Evolutionary conservation across 2,329 filamentous ascomycete genomes (phyloP), one percentile per base, ranked within the genome.

Genomic region (Colletotrichum sp.): DNA sequence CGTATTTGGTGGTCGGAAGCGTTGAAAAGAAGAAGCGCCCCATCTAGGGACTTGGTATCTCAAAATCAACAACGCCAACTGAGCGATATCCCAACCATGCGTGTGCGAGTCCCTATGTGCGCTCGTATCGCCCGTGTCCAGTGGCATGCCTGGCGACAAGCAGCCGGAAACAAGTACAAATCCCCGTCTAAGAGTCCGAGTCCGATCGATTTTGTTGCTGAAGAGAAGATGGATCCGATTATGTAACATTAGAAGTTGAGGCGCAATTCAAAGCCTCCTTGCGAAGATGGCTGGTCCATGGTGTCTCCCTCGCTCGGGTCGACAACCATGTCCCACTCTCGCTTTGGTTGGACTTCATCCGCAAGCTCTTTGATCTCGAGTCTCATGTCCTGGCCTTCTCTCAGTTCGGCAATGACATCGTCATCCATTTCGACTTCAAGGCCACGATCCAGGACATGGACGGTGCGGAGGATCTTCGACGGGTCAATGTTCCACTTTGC

Each of bases 371-470:
- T 82, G 57, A 95, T 88, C 79, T 97, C 93, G 73, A 95, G 89
- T 75, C 93, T 91, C 94, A 99, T 97, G 81, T 98, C 96, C 84
- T 99, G 95, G 36, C 96, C 96, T 85, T 99, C 97, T 3, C 92
- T 91, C 68, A 99, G 88, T 83, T 96, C 94, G 60, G 91, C 91
- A 36, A 99, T 92, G 64, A 98, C 93, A 77, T 98, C 96, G 81
- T 99, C 96, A 81, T 99, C 97, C 80, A 99, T 90, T 81, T 98
- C 92, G 71, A 99, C 92, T 80, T 96, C 92, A 2, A 98, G 86
- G 0, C 95, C 95, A 78, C 93, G 92, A 16, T 92, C 89, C 57
- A 95, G 93, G 69, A 96, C 88, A 73, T 92, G 95, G 6, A 98
- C 88, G 2, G 93, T 93, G 44, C 94, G 93, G 2, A 92, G 86